Evolutionary conservation across 2,329 filamentous ascomycete species (phyloP).

Genomic region (Colletotrichum orbiculare): DNA sequence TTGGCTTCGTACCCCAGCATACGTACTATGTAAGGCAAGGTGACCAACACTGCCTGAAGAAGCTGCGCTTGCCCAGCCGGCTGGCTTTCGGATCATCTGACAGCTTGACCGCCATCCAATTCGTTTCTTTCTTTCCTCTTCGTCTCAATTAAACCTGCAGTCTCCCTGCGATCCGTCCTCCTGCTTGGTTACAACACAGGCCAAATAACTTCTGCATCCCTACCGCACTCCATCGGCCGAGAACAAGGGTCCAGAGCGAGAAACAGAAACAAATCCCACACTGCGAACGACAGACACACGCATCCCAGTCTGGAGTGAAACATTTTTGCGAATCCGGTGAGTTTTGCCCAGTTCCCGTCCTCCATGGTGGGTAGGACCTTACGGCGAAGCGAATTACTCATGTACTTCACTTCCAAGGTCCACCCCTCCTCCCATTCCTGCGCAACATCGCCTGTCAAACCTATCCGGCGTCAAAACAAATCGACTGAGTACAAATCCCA

Average conservation of each 20-base stretch:
- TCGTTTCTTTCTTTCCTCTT: slow-evolving; percentile 6
- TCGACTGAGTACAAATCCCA: slow-evolving; percentile 29
- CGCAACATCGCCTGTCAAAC: neutral
- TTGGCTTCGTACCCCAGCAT: slow-evolving; percentile 22
- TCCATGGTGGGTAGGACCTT: neutral
- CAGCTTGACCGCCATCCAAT: slow-evolving; percentile 19
- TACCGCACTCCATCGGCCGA: slow-evolving; percentile 1
- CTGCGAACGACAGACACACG: slow-evolving; percentile 15
- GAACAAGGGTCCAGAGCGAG: slow-evolving; percentile 23
- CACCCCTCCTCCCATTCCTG: slow-evolving; percentile 18
- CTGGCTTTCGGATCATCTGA: slow-evolving; percentile 31
- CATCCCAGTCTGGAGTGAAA: slow-evolving; percentile 14
- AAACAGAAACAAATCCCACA: slow-evolving; percentile 17
- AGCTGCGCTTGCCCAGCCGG: neutral
- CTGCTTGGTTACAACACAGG: neutral
- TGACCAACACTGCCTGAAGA: no score
- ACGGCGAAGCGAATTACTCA: neutral
- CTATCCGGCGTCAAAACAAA: neutral
- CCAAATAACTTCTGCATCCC: neutral
- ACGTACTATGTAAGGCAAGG: slow-evolving; percentile 5
- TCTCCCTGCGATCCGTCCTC: neutral
- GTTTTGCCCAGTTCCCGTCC: slow-evolving; percentile 1
- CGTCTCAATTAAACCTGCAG: neutral
- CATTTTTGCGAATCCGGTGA: slow-evolving; percentile 27
- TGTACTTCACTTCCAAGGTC: neutral